A percentile compares a stretch with the other conserved stretches of the same genome.
phyloP scores from a whole-genome alignment of 169 alveolate genomes.

The Eimeria zaria region DNA sequence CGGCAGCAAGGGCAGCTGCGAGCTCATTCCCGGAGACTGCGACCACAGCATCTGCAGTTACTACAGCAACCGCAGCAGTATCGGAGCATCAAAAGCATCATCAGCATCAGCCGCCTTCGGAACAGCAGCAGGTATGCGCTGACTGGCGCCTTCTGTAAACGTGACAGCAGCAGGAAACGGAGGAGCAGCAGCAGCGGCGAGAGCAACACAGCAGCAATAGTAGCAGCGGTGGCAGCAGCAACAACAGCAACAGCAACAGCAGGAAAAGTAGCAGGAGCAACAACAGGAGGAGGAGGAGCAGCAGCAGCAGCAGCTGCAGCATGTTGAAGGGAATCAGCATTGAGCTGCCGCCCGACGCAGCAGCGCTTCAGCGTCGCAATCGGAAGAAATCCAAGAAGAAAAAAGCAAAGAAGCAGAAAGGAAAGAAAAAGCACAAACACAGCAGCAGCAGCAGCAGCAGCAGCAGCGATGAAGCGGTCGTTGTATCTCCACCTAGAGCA shows the following conservation, averaged over 20 bases:
- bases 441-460: constrained; percentile 48
- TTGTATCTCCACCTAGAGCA: constrained; percentile 16
- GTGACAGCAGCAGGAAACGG: not conserved
- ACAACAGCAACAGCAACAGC: not conserved
- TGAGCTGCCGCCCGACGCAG: constrained; percentile 32
- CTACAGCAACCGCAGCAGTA: constrained; percentile 9
- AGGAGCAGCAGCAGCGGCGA: not conserved
- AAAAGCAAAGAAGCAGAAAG: not conserved
- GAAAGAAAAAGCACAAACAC: not conserved
- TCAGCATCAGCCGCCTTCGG: not conserved
- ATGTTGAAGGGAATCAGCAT: not conserved
- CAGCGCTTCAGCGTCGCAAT: not conserved
- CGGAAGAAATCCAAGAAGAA: not conserved
- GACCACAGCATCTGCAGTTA: not conserved
- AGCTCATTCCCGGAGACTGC: not conserved
- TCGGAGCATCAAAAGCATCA: not conserved
- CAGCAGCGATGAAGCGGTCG: constrained; percentile 30
- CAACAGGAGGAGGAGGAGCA: constrained; percentile 3
- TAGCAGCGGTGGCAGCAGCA: not conserved
- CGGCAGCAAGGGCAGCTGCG: not conserved
- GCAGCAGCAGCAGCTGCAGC: constrained; percentile 32
- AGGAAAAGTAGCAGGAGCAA: no score
- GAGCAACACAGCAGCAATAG: not conserved
- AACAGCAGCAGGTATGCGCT: not conserved
- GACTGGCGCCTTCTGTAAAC: not conserved